phyloP scores from a whole-genome alignment of 805 yeast species.

The Candida rishiriensis region DNA sequence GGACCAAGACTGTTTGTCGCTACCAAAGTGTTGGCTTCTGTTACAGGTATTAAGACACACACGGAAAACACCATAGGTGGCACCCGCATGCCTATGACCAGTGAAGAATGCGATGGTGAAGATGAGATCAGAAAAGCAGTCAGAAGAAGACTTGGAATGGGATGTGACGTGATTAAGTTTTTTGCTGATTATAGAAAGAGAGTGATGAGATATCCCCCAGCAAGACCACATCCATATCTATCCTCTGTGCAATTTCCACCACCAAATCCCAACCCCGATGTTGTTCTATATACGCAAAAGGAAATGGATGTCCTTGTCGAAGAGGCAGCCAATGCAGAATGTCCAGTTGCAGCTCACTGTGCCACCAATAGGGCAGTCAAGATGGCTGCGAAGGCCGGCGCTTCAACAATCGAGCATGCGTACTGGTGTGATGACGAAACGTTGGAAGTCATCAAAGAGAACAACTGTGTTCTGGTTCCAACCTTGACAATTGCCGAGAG shows the following conservation, averaged over 20 bases:
- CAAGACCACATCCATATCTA: constrained; percentile 23
- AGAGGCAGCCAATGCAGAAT: constrained; percentile 22
- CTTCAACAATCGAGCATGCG: constrained; percentile 23
- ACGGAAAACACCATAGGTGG: constrained; percentile 25
- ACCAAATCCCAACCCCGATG: constrained; percentile 24
- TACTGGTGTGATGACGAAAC: constrained; percentile 23
- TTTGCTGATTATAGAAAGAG: constrained; percentile 26
- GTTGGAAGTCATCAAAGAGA: constrained; percentile 13
- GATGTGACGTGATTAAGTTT: constrained; percentile 26
- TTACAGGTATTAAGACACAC: constrained; percentile 19
- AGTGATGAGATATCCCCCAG: constrained; percentile 26
- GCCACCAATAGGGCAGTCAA: constrained; percentile 21
- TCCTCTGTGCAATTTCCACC: constrained; percentile 26
- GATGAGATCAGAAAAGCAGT: constrained; percentile 24
- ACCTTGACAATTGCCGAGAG: constrained; percentile 23
- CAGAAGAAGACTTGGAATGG: constrained; percentile 23
- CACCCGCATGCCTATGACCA: constrained; percentile 16
- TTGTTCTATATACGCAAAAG: constrained; percentile 22
- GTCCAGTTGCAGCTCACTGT: constrained; percentile 28
- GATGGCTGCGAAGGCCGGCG: constrained; percentile 28
- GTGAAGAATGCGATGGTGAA: constrained; percentile 27
- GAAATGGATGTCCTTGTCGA: constrained; percentile 25
- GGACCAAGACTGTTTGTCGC: constrained; percentile 28
- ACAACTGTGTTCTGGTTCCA: constrained; percentile 23
- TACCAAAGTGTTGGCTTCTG: constrained; percentile 22